phyloP scores from a whole-genome alignment of 495 filamentous ascomycete genomes.

The Platismatia glauca region DNA sequence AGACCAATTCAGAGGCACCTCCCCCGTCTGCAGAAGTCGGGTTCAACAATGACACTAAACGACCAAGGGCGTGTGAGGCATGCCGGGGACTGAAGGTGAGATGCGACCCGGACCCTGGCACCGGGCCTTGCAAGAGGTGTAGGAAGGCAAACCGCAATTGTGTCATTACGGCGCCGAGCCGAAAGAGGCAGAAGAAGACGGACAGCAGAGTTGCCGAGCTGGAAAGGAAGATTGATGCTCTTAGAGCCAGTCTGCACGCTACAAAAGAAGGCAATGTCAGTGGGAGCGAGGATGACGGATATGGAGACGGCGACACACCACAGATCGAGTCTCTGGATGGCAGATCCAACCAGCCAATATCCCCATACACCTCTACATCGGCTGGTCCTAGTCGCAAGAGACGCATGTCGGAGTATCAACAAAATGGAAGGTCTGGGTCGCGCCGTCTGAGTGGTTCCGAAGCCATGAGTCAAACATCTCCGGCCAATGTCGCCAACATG shows the following conservation, averaged over 20 bases:
- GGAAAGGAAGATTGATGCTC: conserved; percentile 85
- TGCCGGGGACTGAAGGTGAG: conserved; percentile 86
- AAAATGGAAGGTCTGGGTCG: background rate
- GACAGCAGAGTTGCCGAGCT: conserved; percentile 87
- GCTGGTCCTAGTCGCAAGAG: conserved; percentile 11
- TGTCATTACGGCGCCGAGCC: conserved; percentile 69
- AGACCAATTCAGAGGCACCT: background rate
- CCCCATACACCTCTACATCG: conserved; percentile 9
- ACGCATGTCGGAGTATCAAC: conserved; percentile 13
- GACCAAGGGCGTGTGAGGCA: conserved; percentile 84
- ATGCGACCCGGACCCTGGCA: conserved; percentile 65
- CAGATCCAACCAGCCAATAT: conserved; percentile 9
- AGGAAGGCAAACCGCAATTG: conserved; percentile 73
- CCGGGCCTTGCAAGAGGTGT: conserved; percentile 73
- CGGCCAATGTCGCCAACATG: conserved; percentile 10
- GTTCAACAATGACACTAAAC: conserved; percentile 50
- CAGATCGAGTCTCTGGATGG: conserved; percentile 4
- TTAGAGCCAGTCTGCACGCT: conserved; percentile 69
- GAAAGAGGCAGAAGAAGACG: conserved; percentile 89
- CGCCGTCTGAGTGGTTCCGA: background rate
- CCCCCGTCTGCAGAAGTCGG: background rate
- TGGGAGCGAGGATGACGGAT: conserved; percentile 28
- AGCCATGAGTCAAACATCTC: conserved; percentile 4
- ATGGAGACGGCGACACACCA: conserved; percentile 24
- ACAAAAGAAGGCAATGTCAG: conserved; percentile 32